phyloP scores from a whole-genome alignment of 257 asterid genomes.

The Osmanthus fragrans region DNA sequence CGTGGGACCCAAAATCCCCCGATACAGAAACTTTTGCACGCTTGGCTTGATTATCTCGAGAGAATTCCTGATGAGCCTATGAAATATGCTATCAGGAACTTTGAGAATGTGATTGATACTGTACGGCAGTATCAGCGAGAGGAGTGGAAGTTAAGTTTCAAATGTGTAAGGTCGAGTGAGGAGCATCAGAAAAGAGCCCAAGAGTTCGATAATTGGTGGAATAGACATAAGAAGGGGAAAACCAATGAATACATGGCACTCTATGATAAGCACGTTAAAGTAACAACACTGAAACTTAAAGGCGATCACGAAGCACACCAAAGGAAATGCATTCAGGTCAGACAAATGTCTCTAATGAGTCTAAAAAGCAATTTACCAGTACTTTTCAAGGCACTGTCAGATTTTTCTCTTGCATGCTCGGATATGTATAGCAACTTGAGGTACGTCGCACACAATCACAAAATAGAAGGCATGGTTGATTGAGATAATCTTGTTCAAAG shows the following conservation, averaged over 20 bases:
- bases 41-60: conserved; percentile 71
- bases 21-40: conserved; percentile 57
- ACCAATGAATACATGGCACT: too few relatives aligned
- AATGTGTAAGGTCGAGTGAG: too few relatives aligned
- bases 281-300: conserved; percentile 57
- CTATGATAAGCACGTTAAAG: conserved; percentile 35
- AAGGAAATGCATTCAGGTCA: conserved; percentile 74
- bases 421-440: conserved; percentile 73
- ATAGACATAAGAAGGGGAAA: too few relatives aligned
- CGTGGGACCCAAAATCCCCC: conserved; percentile 69
- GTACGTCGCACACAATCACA: conserved; percentile 40
- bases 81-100: conserved; percentile 61
- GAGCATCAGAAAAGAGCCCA: too few relatives aligned
- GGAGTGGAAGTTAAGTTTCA: too few relatives aligned
- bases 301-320: conserved; percentile 65
- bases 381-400: conserved; percentile 65
- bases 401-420: conserved; percentile 78
- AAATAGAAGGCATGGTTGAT: conserved; percentile 34
- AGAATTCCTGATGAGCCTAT: conserved; percentile 85
- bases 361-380: conserved; percentile 78
- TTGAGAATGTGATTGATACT: conserved; percentile 28
- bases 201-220: too few relatives aligned
- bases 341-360: conserved; percentile 75
- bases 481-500: background rate
- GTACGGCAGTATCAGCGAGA: too few relatives aligned